Conservation (phyloP, 1,139 yeast species). For the Scheffersomyces quercinus region DNA sequence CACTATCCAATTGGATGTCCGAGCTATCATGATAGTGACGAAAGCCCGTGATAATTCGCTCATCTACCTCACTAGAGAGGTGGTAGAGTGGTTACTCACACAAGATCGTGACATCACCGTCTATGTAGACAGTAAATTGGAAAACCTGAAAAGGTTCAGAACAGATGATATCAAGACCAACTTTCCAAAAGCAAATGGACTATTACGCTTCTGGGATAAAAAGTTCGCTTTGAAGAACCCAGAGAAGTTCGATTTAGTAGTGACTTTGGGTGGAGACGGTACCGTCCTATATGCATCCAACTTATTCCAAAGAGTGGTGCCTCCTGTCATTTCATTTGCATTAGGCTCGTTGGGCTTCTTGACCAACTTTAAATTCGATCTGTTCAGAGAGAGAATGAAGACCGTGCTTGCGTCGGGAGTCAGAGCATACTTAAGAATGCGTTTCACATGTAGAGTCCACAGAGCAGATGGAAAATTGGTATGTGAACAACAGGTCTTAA, state of each 20-base stretch:
- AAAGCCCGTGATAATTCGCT: constrained; percentile 82
- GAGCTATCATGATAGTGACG: constrained; percentile 75
- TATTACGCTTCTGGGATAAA: constrained; percentile 69
- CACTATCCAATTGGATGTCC: constrained; percentile 68
- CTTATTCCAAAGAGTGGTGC: constrained; percentile 76
- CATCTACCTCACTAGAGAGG: constrained; percentile 70
- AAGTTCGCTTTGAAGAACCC: constrained; percentile 55
- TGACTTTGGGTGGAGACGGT: constrained; percentile 89
- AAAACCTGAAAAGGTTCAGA: constrained; percentile 62
- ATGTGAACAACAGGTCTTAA: constrained; percentile 77
- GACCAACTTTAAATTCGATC: constrained; percentile 74
- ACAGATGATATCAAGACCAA: constrained; percentile 40
- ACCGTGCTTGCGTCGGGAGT: constrained; percentile 68
- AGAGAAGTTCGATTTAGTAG: constrained; percentile 69
- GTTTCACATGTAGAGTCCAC: constrained; percentile 72
- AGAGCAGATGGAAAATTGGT: constrained; percentile 57
- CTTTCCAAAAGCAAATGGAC: constrained; percentile 40
- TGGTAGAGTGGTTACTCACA: constrained; percentile 72
- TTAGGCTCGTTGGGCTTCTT: constrained; percentile 81
- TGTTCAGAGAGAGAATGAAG: constrained; percentile 58
- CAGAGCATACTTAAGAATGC: constrained; percentile 76
- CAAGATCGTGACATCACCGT: constrained; percentile 52
- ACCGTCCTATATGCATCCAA: constrained; percentile 81
- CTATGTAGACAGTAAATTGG: constrained; percentile 69
- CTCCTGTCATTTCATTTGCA: constrained; percentile 84